Base-by-base conservation (phyloP, 2,329 filamentous ascomycete species). In the Epichloe festucae region DNA sequence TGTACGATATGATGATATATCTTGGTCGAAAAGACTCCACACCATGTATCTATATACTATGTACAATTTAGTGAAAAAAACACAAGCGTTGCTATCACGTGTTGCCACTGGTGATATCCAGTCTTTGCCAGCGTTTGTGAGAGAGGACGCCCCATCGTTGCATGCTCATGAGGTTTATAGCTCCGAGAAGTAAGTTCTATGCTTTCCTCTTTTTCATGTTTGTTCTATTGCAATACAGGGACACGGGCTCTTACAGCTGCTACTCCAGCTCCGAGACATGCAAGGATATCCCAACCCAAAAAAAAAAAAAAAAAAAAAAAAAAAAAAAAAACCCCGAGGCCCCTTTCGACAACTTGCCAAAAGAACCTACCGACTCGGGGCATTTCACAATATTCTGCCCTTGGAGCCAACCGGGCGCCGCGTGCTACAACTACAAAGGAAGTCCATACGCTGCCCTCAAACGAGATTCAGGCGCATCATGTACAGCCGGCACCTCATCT, bases 351-450 rank as follows among this genome's bases (percentile, higher is more conserved):
- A 36, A 12, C 19, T 23, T 4, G 12, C 36, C 11, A 40, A 35
- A 36, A 15, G 23, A 7, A 39, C 21, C 51, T 48, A 40, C 17
- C 17, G 55, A 49, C 52, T 56, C 59, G 48, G 53, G 69, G 74
- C 76, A 79, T 79, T 79, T 79, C 76, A 79, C 76, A 79, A 79
- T 79, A 79, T 79, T 79, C 76, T 79, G 76, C 74, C 71, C 60
- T 21, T 38, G 42, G 45, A 46, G 46, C 35, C 50, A 50, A 38
- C 38, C 46, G 42, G 15, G 40, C 17, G 48, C 31, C 47, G 14
- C 46, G 31, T 40, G 40, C 34, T 45, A 31, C 46, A 43, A 36
- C 44, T 49, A 27, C 38, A 51, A 50, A 43, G 5, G 17, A 38
- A 27, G 34, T 23, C 17, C 3, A 19, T 19, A 5, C 10, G 17